Evolutionary conservation across 2,329 filamentous ascomycete genomes (phyloP).

Genomic region (Penicillium sp.): DNA sequence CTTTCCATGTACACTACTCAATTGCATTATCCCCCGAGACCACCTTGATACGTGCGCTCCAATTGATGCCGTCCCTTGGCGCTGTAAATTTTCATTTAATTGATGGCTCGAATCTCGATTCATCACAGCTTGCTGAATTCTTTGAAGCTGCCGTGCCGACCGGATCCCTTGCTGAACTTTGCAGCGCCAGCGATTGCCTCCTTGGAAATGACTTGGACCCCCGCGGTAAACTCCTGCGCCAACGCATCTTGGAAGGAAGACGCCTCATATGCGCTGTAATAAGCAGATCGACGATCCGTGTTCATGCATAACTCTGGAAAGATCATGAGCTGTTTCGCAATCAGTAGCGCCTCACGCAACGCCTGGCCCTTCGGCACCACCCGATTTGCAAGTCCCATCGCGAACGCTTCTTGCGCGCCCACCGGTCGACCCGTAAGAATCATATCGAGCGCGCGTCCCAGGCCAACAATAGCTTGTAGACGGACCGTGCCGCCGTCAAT

Average conservation of each 20-base stretch:
- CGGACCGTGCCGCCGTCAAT: conserved; percentile 51
- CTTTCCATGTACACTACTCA: no score
- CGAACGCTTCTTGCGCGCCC: conserved; percentile 44
- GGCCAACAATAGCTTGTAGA: conserved; percentile 46
- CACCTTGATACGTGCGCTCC: no score
- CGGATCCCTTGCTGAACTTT: conserved; percentile 14
- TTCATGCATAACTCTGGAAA: conserved; percentile 53
- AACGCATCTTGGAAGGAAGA: conserved; percentile 46
- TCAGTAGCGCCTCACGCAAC: conserved; percentile 43
- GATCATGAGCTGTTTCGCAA: conserved; percentile 43
- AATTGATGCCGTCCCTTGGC: no score
- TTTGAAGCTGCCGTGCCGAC: conserved; percentile 16
- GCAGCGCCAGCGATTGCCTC: conserved; percentile 16
- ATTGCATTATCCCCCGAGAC: no score
- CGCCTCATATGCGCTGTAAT: conserved; percentile 48
- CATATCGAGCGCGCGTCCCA: conserved; percentile 52
- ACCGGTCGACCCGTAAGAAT: conserved; percentile 51
- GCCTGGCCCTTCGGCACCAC: conserved; percentile 48
- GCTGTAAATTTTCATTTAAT: neutral
- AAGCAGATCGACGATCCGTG: conserved; percentile 44
- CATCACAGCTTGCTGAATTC: conserved; percentile 13
- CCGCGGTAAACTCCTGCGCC: conserved; percentile 11
- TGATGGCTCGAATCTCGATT: neutral
- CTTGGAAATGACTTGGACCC: conserved; percentile 12
- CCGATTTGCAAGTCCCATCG: conserved; percentile 49